Evolutionary conservation across 2,329 filamentous ascomycete genomes (phyloP), one percentile per base, ranked within the genome.

Genomic region (Hypoxylon sp.): DNA sequence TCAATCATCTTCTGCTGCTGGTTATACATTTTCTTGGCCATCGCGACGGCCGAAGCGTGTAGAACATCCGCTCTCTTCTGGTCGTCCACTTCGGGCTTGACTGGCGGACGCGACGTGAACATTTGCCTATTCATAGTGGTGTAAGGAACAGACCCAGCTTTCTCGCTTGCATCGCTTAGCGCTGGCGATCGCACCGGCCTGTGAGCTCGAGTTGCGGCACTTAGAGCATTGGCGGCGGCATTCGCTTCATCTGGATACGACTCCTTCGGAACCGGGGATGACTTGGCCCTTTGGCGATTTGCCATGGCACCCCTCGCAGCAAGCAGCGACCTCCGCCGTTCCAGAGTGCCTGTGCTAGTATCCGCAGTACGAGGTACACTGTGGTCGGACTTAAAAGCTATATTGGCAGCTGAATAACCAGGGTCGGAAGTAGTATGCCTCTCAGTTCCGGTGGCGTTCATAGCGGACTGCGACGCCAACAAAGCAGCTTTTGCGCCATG

Each of bases 1-100:
- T 89, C 86, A 1, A 87, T 83, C 67, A 85, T 86, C 68, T 86
- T 88, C 69, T 93, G 89, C 73, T 94, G 90, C 35, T 88, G 84
- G 10, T 84, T 88, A 77, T 94, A 97, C 90, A 97, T 95, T 73
- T 91, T 89, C 80, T 91, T 92, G 6, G 95, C 94, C 94, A 98
- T 97, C 10, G 92, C 93, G 2, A 97, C 84, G 2, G 95, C 94
- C 20, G 94, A 95, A 31, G 94, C 93, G 70, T 91, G 91, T 2
- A 97, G 83, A 3, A 90, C 89, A 72, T 94, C 91, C 49, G 90
- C 88, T 64, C 88, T 89, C 68, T 88, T 90, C 78, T 90, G 87
- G 75, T 97, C 94, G 44, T 96, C 91, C 0, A 89, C 82, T 75
- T 97, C 93, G 1, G 87, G 82, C 27, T 88, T 85, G 2, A 97